Evolutionary conservation across 495 filamentous ascomycete species (phyloP).

Genomic region (Podospora sp.): DNA sequence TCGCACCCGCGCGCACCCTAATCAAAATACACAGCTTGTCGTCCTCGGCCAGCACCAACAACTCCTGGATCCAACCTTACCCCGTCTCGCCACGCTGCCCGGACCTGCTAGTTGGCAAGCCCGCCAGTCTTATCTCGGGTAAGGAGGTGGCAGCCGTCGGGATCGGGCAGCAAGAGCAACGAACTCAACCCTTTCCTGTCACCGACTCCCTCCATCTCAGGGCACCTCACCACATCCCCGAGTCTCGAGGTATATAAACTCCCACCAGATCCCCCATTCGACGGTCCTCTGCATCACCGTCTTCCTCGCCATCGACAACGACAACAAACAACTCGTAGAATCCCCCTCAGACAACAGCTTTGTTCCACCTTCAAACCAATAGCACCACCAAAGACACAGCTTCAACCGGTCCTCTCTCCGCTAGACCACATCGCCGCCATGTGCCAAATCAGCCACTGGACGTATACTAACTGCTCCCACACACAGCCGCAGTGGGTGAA

Average conservation of each 20-base stretch:
- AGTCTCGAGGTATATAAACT: neutral
- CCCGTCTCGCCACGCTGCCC: conserved; percentile 18
- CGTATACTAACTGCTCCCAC: neutral
- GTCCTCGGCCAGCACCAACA: conserved; percentile 16
- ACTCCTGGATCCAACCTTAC: conserved; percentile 13
- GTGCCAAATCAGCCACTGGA: neutral
- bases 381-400: neutral
- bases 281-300: neutral
- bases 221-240: neutral
- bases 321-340: neutral
- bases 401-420: no score
- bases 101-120: neutral
- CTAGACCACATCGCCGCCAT: neutral
- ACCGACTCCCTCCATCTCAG: neutral
- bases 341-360: no score
- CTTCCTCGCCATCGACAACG: neutral
- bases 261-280: neutral
- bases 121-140: conserved; percentile 10
- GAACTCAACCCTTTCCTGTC: neutral
- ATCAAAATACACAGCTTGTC: conserved; percentile 10
- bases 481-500: neutral
- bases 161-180: neutral
- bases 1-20: conserved; percentile 7
- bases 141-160: conserved; percentile 11
- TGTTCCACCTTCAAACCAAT: no score